Evolutionary conservation across 495 filamentous ascomycete genomes (phyloP).

Genomic region (Aspergillus funiculosus): DNA sequence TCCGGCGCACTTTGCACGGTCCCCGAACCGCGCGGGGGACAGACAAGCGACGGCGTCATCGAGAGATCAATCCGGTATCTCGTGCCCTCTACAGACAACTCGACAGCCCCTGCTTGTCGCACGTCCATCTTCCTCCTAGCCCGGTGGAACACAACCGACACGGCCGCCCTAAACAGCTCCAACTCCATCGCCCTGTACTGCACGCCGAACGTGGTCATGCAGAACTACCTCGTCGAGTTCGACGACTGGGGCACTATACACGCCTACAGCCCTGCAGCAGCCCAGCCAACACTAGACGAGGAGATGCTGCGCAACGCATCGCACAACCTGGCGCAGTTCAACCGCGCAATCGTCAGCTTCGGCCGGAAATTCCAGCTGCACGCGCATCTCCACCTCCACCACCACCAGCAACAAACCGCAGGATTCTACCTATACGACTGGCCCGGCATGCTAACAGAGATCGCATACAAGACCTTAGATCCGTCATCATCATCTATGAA

Average conservation of each 20-base stretch:
- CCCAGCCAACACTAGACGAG: constrained; percentile 9
- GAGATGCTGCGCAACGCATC: constrained; percentile 18
- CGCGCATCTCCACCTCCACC: too few relatives aligned
- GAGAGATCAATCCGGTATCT: constrained; percentile 8
- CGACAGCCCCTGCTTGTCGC: constrained; percentile 5
- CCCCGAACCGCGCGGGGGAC: neutral
- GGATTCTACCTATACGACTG: constrained; percentile 5
- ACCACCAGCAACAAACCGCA: neutral
- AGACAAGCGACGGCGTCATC: neutral
- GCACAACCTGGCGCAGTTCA: constrained; percentile 13
- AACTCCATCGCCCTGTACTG: constrained; percentile 15
- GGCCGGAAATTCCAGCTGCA: neutral
- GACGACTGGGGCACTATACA: constrained; percentile 10
- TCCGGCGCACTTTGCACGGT: constrained; percentile 6
- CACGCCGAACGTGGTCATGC: constrained; percentile 10
- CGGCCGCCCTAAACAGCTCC: neutral
- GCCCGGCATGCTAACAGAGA: constrained; percentile 1
- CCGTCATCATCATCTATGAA: neutral
- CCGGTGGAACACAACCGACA: neutral
- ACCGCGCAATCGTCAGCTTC: constrained; percentile 1
- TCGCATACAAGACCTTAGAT: neutral
- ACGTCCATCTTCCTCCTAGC: constrained; percentile 12
- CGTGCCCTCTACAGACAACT: constrained; percentile 3
- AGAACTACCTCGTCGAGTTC: constrained; percentile 17
- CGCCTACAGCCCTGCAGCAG: constrained; percentile 4